phyloP scores from a whole-genome alignment of 2,329 filamentous ascomycete species.

The Trichoderma asperellum region DNA sequence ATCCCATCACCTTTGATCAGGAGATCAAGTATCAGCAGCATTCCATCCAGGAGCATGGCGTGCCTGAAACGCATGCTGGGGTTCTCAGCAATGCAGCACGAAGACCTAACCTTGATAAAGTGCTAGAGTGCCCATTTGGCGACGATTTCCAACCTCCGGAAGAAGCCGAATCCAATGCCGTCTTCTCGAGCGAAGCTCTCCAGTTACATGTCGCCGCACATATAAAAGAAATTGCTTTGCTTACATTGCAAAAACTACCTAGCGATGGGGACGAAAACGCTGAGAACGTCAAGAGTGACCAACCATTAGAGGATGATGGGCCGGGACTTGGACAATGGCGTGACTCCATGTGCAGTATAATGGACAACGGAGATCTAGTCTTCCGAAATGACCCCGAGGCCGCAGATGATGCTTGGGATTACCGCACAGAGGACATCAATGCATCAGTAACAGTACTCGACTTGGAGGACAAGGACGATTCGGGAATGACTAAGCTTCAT shows the following conservation, averaged over 20 bases:
- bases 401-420: background rate
- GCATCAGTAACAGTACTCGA: background rate
- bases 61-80: background rate
- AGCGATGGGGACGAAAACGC: background rate
- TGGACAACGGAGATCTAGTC: background rate
- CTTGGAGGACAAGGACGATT: constrained; percentile 9
- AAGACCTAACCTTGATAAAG: background rate
- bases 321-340: background rate
- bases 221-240: constrained; percentile 7
- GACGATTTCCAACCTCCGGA: background rate
- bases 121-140: constrained; percentile 1
- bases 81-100: constrained; percentile 1
- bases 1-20: constrained; percentile 3
- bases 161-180: background rate
- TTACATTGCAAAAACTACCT: constrained; percentile 12
- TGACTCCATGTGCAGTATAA: constrained; percentile 2
- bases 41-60: constrained; percentile 8
- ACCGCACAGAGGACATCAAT: background rate
- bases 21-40: constrained; percentile 17
- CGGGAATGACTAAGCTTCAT: constrained; percentile 7
- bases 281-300: background rate
- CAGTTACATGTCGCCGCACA: constrained; percentile 7
- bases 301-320: background rate
- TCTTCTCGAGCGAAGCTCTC: constrained; percentile 8
- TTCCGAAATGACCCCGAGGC: background rate